Evolutionary conservation across 2,329 filamentous ascomycete species (phyloP).

Genomic region (Fonsecaea pedrosoi): DNA sequence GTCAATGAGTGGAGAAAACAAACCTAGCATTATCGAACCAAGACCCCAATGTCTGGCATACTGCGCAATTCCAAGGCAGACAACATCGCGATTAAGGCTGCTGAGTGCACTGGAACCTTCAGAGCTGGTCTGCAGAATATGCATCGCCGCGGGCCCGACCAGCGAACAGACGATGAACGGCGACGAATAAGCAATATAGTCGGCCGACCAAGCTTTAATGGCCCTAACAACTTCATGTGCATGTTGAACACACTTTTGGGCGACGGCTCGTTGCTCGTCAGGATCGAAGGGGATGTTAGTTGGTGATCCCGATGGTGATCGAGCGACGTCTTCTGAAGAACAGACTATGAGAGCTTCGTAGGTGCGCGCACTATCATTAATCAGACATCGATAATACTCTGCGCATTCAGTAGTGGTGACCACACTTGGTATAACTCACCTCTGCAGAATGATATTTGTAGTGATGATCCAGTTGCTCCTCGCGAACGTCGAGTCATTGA

Average conservation of each 20-base stretch:
- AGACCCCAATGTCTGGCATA: slow-evolving; percentile 16
- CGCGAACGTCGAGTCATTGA: slow-evolving; percentile 1
- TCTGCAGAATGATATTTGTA: background rate
- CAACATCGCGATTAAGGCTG: slow-evolving; percentile 9
- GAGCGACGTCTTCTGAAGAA: background rate
- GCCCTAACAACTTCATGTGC: slow-evolving; percentile 13
- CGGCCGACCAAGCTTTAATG: slow-evolving; percentile 8
- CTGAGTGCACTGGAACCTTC: background rate
- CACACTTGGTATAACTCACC: background rate
- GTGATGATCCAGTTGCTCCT: slow-evolving; percentile 5
- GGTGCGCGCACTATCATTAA: background rate
- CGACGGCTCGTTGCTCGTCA: slow-evolving; percentile 1
- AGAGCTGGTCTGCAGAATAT: slow-evolving; percentile 1
- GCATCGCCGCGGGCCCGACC: slow-evolving; percentile 13
- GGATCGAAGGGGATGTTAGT: background rate
- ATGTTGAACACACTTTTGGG: slow-evolving; percentile 11
- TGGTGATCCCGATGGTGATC: background rate
- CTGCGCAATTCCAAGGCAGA: slow-evolving; percentile 8
- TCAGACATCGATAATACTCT: background rate
- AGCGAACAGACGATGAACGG: slow-evolving; percentile 17
- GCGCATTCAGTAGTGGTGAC: background rate
- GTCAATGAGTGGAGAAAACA: background rate
- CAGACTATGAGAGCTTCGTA: background rate
- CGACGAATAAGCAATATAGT: slow-evolving; percentile 15
- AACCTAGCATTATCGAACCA: slow-evolving; percentile 15